Percentiles rank a stretch among this genome's conserved stretches.
Conservation (phyloP, 2,329 filamentous ascomycete genomes). For the Aspergillus fructus region DNA sequence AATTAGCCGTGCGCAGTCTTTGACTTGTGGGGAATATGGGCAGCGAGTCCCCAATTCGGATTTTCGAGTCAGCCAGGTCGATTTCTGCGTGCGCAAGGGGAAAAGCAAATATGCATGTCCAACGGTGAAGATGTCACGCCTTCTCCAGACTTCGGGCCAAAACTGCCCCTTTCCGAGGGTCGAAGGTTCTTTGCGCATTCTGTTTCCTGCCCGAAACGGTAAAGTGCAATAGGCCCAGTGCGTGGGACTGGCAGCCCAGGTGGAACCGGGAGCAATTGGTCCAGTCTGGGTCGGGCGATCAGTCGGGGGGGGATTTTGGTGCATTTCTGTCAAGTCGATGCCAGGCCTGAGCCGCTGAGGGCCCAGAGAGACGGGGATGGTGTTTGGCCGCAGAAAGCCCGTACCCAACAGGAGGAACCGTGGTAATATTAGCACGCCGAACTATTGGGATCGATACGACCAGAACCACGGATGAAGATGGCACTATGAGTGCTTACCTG, state of each 20-base stretch:
- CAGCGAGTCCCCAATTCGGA: background rate
- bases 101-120: background rate
- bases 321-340: background rate
- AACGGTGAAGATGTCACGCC: slow-evolving; percentile 4
- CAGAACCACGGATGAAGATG: slow-evolving; percentile 6
- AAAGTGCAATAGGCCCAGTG: background rate
- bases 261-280: slow-evolving; percentile 2
- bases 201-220: background rate
- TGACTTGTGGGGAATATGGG: background rate
- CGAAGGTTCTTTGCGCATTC: slow-evolving; percentile 6
- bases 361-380: no score
- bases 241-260: background rate
- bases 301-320: slow-evolving; percentile 3
- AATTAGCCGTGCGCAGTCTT: background rate
- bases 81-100: background rate
- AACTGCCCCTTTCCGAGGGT: slow-evolving; percentile 4
- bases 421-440: background rate
- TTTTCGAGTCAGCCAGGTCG: background rate
- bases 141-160: slow-evolving; percentile 8
- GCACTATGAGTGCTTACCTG: background rate
- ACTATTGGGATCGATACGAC: background rate
- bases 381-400: background rate
- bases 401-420: background rate
- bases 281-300: slow-evolving; percentile 7
- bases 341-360: background rate